These are phyloP conservation scores for Talaromyces sp. DNA, from an alignment of 2,329 filamentous ascomycete species.

Conservation along the genomic window DNA sequence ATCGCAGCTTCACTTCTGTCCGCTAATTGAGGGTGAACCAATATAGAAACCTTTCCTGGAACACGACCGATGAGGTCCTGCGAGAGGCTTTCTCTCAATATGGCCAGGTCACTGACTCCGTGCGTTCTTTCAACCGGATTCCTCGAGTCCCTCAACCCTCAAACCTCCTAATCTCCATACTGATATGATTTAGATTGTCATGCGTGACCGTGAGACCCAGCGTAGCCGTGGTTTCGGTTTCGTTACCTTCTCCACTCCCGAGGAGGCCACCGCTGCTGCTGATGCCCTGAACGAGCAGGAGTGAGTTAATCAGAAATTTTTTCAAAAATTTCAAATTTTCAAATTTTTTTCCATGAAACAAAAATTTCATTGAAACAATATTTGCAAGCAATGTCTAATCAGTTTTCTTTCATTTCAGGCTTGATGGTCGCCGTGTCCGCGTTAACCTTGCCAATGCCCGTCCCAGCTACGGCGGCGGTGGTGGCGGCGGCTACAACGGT, in stretches of 20 bases:
- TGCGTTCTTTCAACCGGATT: constrained; percentile 6
- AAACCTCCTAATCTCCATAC: not conserved
- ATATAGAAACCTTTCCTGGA: constrained; percentile 18
- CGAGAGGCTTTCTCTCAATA: constrained; percentile 10
- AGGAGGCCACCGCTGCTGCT: constrained; percentile 16
- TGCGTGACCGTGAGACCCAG: constrained; percentile 20
- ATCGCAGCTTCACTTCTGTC: not conserved
- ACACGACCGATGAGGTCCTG: constrained; percentile 13
- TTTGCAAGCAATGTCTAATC: not conserved
- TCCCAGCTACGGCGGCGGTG: constrained; percentile 1
- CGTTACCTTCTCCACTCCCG: constrained; percentile 17
- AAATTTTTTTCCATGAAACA: too few species aligned
- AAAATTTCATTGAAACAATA: too few species aligned
- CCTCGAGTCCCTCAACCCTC: not conserved
- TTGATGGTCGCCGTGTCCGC: constrained; percentile 16
- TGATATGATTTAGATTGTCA: constrained; percentile 13
- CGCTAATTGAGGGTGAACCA: not conserved
- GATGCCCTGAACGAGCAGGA: constrained; percentile 17
- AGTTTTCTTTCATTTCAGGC: constrained; percentile 1
- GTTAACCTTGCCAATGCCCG: constrained; percentile 19
- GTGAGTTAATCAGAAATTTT: constrained; percentile 10
- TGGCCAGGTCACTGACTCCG: constrained; percentile 15
- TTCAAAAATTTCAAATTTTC: not conserved
- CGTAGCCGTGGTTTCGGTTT: constrained; percentile 23
- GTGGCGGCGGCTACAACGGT: not conserved